A percentile compares a stretch with the other conserved stretches of the same genome.
Evolutionary conservation across 2,329 filamentous ascomycete genomes (phyloP).

Genomic region (Xylogone sp.): DNA sequence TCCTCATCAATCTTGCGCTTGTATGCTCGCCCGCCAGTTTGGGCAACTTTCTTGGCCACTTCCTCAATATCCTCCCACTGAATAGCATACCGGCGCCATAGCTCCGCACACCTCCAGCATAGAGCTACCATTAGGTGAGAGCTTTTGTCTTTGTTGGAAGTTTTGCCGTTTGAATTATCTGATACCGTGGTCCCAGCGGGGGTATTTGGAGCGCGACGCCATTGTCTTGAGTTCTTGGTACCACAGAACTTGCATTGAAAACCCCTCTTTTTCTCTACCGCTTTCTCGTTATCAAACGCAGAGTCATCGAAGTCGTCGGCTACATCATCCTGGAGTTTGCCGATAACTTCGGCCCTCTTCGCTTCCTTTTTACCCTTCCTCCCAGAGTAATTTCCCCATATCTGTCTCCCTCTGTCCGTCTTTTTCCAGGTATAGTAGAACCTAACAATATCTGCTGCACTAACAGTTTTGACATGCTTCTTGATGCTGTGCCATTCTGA

Average conservation of each 20-base stretch:
- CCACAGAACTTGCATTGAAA: constrained; percentile 95
- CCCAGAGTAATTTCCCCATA: constrained; percentile 86
- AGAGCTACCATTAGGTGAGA: constrained; percentile 74
- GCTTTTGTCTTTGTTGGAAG: constrained; percentile 68
- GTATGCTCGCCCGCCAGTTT: constrained; percentile 75
- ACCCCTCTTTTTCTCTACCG: constrained; percentile 68
- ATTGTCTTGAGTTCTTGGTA: constrained; percentile 76
- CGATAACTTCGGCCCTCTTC: constrained; percentile 64
- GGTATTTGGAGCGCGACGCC: constrained; percentile 82
- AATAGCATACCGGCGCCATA: constrained; percentile 95
- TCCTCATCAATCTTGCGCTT: constrained; percentile 92
- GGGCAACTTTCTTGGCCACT: constrained; percentile 79
- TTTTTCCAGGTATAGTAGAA: constrained; percentile 99
- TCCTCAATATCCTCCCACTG: constrained; percentile 95
- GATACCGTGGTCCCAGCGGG: constrained; percentile 66
- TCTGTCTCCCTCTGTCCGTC: constrained; percentile 74
- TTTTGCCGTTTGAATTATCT: constrained; percentile 59
- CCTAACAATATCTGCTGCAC: constrained; percentile 76
- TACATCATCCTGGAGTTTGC: constrained; percentile 85
- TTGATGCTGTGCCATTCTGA: constrained; percentile 84
- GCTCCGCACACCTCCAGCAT: constrained; percentile 82
- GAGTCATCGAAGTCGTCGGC: constrained; percentile 93
- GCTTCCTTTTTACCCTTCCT: constrained; percentile 88
- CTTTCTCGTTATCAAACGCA: constrained; percentile 86
- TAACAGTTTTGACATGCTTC: constrained; percentile 79